phyloP scores from a whole-genome alignment of 768 basidiomycete species.

The Rubroboletus pulcherrimus region DNA sequence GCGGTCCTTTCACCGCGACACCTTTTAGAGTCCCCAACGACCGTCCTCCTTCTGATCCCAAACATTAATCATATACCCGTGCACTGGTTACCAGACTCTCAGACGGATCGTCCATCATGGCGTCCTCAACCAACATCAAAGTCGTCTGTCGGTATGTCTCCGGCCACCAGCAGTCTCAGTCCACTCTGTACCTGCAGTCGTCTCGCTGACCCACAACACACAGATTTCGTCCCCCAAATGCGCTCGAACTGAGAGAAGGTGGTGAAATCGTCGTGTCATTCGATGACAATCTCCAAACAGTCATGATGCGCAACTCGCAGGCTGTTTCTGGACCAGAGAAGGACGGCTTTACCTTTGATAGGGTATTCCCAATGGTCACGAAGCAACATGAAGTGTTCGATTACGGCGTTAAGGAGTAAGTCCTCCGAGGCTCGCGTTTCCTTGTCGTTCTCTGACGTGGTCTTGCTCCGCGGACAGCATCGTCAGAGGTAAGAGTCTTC shows the following conservation, averaged over 20 bases:
- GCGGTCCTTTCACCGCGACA: slow-evolving; percentile 22
- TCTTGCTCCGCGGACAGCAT: slow-evolving; percentile 48
- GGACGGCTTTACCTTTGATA: slow-evolving; percentile 97
- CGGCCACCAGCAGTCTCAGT: slow-evolving; percentile 3
- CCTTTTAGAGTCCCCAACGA: slow-evolving; percentile 2
- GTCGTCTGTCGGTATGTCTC: slow-evolving; percentile 92
- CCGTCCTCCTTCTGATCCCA: slow-evolving; percentile 3
- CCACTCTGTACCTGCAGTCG: neutral
- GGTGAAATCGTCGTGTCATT: slow-evolving; percentile 88
- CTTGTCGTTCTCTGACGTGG: slow-evolving; percentile 17
- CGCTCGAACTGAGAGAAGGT: slow-evolving; percentile 84
- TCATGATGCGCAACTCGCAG: slow-evolving; percentile 69
- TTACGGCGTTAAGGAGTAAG: slow-evolving; percentile 96
- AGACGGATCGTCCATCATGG: slow-evolving; percentile 48
- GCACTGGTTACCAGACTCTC: slow-evolving; percentile 14
- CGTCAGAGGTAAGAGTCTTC: slow-evolving; percentile 66
- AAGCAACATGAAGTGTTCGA: slow-evolving; percentile 95
- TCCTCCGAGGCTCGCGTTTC: slow-evolving; percentile 14
- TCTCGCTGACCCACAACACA: slow-evolving; percentile 5
- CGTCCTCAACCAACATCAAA: slow-evolving; percentile 87
- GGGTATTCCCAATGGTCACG: slow-evolving; percentile 91
- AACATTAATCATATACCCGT: slow-evolving; percentile 13
- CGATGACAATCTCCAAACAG: slow-evolving; percentile 81
- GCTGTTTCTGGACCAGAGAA: slow-evolving; percentile 82
- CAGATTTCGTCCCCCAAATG: slow-evolving; percentile 94